These are phyloP conservation scores for Asterophora lycoperdoides DNA, from an alignment of 768 basidiomycete species.

Conservation along the genomic window DNA sequence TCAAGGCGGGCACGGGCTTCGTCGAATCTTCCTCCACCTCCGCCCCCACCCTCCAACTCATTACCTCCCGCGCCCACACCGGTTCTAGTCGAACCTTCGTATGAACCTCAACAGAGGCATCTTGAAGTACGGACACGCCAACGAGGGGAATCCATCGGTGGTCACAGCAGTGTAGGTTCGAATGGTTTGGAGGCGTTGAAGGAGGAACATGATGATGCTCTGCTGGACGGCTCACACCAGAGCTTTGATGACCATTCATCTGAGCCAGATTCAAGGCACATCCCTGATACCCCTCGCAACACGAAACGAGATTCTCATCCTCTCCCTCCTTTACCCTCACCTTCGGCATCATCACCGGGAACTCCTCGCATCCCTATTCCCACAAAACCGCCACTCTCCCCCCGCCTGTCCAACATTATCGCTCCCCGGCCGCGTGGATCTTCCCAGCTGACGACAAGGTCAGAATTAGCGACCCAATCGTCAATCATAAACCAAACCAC, in stretches of 20 bases:
- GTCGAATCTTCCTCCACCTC: slow-evolving; percentile 60
- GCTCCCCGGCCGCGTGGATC: slow-evolving; percentile 54
- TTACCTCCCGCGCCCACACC: slow-evolving; percentile 55
- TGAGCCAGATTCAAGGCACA: slow-evolving; percentile 25
- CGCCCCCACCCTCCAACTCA: slow-evolving; percentile 58
- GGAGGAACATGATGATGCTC: slow-evolving; percentile 50
- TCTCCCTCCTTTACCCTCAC: slow-evolving; percentile 62
- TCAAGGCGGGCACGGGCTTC: slow-evolving; percentile 46
- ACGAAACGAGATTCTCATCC: slow-evolving; percentile 55
- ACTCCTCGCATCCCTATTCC: slow-evolving; percentile 26
- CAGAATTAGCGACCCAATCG: slow-evolving; percentile 32
- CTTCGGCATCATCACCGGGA: slow-evolving; percentile 26
- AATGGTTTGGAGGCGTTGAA: slow-evolving; percentile 55
- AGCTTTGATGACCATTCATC: slow-evolving; percentile 24
- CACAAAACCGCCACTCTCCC: slow-evolving; percentile 39
- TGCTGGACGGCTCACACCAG: slow-evolving; percentile 18
- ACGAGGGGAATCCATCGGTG: slow-evolving; percentile 42
- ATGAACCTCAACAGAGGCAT: slow-evolving; percentile 28
- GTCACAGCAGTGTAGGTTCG: slow-evolving; percentile 54
- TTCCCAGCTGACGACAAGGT: slow-evolving; percentile 42
- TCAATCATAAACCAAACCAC: slow-evolving; percentile 57
- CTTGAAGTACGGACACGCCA: slow-evolving; percentile 35
- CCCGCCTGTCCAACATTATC: slow-evolving; percentile 39
- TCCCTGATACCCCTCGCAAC: slow-evolving; percentile 40
- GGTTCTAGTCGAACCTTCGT: slow-evolving; percentile 23